These are phyloP conservation scores for Tricholoma furcatifolium DNA, from an alignment of 768 basidiomycete genomes.

Conservation along the genomic window DNA sequence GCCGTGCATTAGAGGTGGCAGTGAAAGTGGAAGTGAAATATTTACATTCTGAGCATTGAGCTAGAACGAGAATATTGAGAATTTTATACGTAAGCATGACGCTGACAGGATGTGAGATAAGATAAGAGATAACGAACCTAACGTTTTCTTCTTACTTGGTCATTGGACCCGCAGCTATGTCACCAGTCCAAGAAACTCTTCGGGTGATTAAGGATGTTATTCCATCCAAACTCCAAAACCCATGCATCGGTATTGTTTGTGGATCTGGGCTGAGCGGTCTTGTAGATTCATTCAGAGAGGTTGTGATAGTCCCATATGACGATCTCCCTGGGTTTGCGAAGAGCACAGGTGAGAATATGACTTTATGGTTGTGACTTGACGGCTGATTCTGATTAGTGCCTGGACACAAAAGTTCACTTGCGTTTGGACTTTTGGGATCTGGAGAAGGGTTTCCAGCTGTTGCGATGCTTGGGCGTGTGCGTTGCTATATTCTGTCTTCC, in stretches of 20 bases:
- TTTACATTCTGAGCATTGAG: no score
- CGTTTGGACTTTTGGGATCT: slow-evolving; percentile 74
- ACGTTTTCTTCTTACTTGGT: no score
- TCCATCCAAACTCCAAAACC: slow-evolving; percentile 39
- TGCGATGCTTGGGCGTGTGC: slow-evolving; percentile 84
- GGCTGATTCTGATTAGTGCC: slow-evolving; percentile 43
- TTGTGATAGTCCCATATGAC: slow-evolving; percentile 62
- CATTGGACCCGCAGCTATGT: no score
- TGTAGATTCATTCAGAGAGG: slow-evolving; percentile 55
- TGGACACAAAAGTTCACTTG: slow-evolving; percentile 80
- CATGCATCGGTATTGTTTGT: slow-evolving; percentile 81
- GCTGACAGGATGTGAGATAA: no score
- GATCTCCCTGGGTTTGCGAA: slow-evolving; percentile 70
- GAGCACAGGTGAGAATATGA: slow-evolving; percentile 65
- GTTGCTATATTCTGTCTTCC: slow-evolving; percentile 17
- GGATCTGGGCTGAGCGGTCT: slow-evolving; percentile 84
- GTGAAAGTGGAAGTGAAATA: no score
- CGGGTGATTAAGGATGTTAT: slow-evolving; percentile 30
- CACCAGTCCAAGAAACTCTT: slow-evolving; percentile 28
- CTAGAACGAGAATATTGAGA: no score
- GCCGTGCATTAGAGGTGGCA: no score
- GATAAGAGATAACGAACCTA: no score
- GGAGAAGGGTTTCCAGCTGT: slow-evolving; percentile 74
- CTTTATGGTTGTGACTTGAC: neutral
- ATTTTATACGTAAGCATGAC: no score